Percentiles rank a stretch among this genome's conserved stretches.
These are phyloP conservation scores for Coccomyxa subellipsoidea DNA, from an alignment of 163 green algal species.

Conservation along the genomic window DNA sequence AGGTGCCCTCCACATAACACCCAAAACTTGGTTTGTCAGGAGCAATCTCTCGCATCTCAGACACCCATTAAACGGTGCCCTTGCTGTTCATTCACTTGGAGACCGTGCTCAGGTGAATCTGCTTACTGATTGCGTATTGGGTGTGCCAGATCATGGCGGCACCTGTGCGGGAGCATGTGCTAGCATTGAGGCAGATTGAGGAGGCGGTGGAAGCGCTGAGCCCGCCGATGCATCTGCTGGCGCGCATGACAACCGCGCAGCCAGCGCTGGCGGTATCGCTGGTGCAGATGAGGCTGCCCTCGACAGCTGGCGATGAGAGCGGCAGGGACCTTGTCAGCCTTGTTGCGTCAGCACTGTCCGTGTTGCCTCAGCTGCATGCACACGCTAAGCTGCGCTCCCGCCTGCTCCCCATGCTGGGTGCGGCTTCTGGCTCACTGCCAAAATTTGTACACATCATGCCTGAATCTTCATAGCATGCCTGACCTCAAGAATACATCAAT, in stretches of 20 bases:
- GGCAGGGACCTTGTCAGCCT: not conserved
- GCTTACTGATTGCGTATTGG: too few relatives aligned
- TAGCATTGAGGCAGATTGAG: not conserved
- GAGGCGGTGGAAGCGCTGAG: not conserved
- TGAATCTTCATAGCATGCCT: not conserved
- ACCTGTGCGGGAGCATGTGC: not conserved
- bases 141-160: not conserved
- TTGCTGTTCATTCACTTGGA: too few relatives aligned
- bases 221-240: slow-evolving; percentile 21
- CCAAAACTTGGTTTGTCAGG: too few relatives aligned
- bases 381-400: not conserved
- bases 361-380: not conserved
- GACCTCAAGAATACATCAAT: too few relatives aligned
- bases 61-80: too few relatives aligned
- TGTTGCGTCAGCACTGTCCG: not conserved
- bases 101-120: too few relatives aligned
- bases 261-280: slow-evolving; percentile 26
- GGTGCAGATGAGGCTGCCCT: slow-evolving; percentile 16
- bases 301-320: not conserved
- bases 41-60: too few relatives aligned
- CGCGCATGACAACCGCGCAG: slow-evolving; percentile 13
- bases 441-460: not conserved
- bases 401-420: not conserved
- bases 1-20: not conserved
- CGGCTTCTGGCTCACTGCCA: too few relatives aligned